Evolutionary conservation across 805 yeast species (phyloP), one percentile per base, ranked within the genome.

Genomic region (Cyberlindnera nakhonratchasimensis): DNA sequence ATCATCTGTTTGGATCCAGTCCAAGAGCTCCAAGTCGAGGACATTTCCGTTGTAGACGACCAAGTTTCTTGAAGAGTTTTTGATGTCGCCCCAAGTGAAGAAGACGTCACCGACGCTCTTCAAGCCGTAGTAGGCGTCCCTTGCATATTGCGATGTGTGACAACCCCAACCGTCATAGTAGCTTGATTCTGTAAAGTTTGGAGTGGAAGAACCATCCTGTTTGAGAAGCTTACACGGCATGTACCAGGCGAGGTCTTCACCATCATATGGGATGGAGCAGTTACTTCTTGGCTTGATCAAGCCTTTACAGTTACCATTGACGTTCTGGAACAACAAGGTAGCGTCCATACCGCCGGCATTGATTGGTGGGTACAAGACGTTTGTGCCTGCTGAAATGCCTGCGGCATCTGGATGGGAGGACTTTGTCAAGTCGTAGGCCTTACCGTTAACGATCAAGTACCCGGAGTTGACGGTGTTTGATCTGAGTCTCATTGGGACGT

Each of bases 21-120:
- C 69, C 30, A 93, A 61, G 42, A 88, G 68, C 54, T 77, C 78
- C 58, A 93, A 70, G 62, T 93, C 97, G 31, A 93, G 71, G 10
- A 93, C 96, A 52, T 78, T 75, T 8, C 99, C 98, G 37, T 89
- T 83, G 65, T 83, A 91, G 3, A 90, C 97, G 23, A 89, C 82
- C 57, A 93, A 72, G 50, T 84, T 84, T 62, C 96, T 74, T 5
- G 82, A 63, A 20, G 81, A 65, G 57, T 82, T 80, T 46, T 67
- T 70, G 48, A 91, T 72, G 53, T 86, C 95, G 42, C 86, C 87
- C 99, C 99, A 93, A 6, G 89, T 81, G 65, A 82, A 93, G 62
- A 75, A 89, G 5, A 91, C 82, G 49, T 85, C 88, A 6, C 91
- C 96, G 22, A 72, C 65, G 26, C 73, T 75, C 20, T 74, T 62